phyloP scores from a whole-genome alignment of 2,329 filamentous ascomycete genomes.

The Tolypocladium cylindrosporum region DNA sequence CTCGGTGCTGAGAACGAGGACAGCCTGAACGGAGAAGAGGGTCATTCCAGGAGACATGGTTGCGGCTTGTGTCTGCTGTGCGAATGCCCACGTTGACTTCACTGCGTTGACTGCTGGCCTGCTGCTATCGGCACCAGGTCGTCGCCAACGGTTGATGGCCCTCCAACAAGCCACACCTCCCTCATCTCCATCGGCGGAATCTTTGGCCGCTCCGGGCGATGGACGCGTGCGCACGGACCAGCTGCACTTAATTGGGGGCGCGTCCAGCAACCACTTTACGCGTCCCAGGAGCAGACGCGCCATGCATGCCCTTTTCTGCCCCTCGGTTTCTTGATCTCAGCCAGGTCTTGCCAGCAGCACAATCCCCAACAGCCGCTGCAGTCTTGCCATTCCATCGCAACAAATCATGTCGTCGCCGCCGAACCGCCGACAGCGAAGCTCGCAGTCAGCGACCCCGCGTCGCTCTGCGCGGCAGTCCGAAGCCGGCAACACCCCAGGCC shows the following conservation, averaged over 20 bases:
- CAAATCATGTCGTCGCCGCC: constrained; percentile 31
- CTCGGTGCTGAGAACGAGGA: constrained; percentile 72
- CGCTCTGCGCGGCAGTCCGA: constrained; percentile 29
- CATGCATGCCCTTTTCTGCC: constrained; percentile 10
- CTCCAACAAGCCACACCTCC: not conserved
- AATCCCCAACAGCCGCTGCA: not conserved
- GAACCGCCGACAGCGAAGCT: constrained; percentile 39
- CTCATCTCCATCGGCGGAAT: constrained; percentile 13
- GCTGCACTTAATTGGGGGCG: constrained; percentile 3
- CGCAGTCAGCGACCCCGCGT: constrained; percentile 37
- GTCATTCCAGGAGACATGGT: constrained; percentile 66
- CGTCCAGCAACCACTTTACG: constrained; percentile 28
- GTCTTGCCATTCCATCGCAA: not conserved
- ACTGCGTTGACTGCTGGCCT: not conserved
- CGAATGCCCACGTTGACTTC: not conserved
- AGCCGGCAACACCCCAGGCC: constrained; percentile 32
- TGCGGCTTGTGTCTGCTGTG: constrained; percentile 4
- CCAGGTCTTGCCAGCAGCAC: not conserved
- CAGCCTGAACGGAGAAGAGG: constrained; percentile 66
- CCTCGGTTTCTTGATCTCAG: constrained; percentile 6
- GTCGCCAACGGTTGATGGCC: not conserved
- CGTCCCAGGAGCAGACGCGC: constrained; percentile 18
- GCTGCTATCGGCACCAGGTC: not conserved
- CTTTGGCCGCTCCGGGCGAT: constrained; percentile 18
- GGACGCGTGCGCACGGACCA: constrained; percentile 17